Conservation (phyloP, 2,329 filamentous ascomycete species). For the Cordyceps pruinosa region DNA sequence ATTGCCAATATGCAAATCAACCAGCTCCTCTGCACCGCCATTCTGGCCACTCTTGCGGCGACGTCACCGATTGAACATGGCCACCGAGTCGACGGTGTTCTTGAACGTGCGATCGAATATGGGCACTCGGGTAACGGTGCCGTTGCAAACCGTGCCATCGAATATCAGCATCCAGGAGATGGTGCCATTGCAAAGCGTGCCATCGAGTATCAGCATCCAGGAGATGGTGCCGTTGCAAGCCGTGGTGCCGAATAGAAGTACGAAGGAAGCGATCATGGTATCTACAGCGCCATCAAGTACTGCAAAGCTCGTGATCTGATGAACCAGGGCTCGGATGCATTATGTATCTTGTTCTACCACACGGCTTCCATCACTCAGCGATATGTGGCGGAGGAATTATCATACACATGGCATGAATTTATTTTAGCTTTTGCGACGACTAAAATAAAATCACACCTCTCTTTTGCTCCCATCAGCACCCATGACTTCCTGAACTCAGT, state of each 20-base stretch:
- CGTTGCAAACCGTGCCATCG: background rate
- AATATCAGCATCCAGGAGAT: background rate
- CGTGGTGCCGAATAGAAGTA: background rate
- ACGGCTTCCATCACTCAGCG: too few species aligned
- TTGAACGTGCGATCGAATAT: background rate
- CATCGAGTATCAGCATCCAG: background rate
- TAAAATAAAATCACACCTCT: too few species aligned
- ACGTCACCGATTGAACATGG: background rate
- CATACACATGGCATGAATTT: too few species aligned
- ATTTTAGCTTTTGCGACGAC: too few species aligned
- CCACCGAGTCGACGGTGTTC: background rate
- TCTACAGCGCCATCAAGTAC: too few species aligned
- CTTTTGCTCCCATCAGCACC: too few species aligned
- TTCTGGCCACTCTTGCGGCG: background rate
- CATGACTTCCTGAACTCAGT: too few species aligned
- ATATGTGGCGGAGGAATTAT: too few species aligned
- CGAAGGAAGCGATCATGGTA: background rate
- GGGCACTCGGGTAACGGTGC: background rate
- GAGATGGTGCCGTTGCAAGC: background rate
- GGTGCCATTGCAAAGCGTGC: background rate
- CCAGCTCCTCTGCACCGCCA: background rate
- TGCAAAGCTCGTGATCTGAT: background rate
- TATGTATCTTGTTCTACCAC: too few species aligned
- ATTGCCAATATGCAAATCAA: background rate
- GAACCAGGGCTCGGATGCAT: too few species aligned